Evolutionary conservation across 495 filamentous ascomycete species (phyloP).

Genomic region (Podospora fimiseda): DNA sequence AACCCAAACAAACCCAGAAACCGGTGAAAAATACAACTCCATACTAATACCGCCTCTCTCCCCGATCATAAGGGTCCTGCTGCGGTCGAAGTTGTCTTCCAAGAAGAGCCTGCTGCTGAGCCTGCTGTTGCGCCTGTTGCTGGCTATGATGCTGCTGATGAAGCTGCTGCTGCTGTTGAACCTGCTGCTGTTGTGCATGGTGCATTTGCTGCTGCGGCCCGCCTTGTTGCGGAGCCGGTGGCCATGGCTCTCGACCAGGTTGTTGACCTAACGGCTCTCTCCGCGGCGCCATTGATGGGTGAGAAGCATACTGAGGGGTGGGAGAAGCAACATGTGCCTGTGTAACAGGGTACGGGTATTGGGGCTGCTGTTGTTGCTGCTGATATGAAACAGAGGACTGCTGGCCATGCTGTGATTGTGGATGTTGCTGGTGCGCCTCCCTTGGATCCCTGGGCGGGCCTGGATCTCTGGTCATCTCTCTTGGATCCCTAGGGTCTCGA

Average conservation of each 20-base stretch:
- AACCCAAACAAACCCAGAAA: too few relatives aligned
- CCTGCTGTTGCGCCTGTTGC: constrained; percentile 5
- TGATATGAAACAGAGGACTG: neutral
- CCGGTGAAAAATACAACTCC: too few relatives aligned
- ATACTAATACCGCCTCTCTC: neutral
- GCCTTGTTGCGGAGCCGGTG: constrained; percentile 11
- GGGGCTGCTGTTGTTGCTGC: constrained; percentile 9
- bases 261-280: constrained; percentile 6
- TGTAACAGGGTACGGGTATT: constrained; percentile 12
- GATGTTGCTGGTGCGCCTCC: neutral
- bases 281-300: constrained; percentile 16
- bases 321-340: constrained; percentile 24
- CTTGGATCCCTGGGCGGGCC: too few relatives aligned
- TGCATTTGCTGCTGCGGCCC: constrained; percentile 13
- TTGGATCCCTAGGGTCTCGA: too few relatives aligned
- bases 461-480: too few relatives aligned
- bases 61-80: neutral
- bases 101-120: constrained; percentile 2
- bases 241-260: constrained; percentile 16
- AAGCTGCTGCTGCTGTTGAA: constrained; percentile 8
- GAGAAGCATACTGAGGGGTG: constrained; percentile 21
- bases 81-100: neutral
- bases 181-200: constrained; percentile 12
- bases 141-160: too few relatives aligned
- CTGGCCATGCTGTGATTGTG: constrained; percentile 6